Evolutionary conservation across 345 rosid species (phyloP), one percentile per base, ranked within the genome.

Genomic region (Nasturtium officinale): DNA sequence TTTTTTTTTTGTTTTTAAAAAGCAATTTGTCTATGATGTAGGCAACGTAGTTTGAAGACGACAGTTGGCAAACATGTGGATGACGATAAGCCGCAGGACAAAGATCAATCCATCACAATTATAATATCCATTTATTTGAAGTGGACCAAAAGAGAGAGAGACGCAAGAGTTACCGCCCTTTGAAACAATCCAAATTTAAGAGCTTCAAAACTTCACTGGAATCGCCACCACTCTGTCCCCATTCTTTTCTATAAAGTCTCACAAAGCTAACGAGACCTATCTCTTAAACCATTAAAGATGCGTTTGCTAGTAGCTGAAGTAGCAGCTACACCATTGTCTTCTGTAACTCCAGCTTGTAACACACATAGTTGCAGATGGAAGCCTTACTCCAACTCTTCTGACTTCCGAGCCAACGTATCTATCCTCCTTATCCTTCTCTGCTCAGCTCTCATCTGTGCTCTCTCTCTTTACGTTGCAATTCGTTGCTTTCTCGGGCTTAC

Each of bases 371-470:
- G 77, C 55, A 76, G 59, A 69, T 76, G 79, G 79, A 76, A 69
- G 71, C 79, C 79, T 69, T 76, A 76, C 75, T 61, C 75, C 7
- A 72, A 69, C 70, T 78, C 87, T 8, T 71, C 54, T 60, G 87
- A 79, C 78, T 82, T 87, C 38, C 83, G 82, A 74, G 84, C 87
- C 56, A 86, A 85, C 73, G 79, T 79, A 8, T 74, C 79, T 16
- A 72, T 77, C 29, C 46, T 87, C 35, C 50, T 89, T 60, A 77
- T 91, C 62, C 71, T 87, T 70, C 77, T 91, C 71, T 65, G 81
- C 68, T 89, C 92, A 20, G 80, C 86, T 8, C 71, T 91, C 25
- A 77, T 84, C n/a, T 91, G 91, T 45, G 87, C 83, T 6, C 67
- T 91, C 57, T 78, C 86, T 69, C 86, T 91, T 28, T 82, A 81